These are phyloP conservation scores for Ophiocordyceps sinensis DNA, from an alignment of 2,329 filamentous ascomycete species.

Conservation along the genomic window DNA sequence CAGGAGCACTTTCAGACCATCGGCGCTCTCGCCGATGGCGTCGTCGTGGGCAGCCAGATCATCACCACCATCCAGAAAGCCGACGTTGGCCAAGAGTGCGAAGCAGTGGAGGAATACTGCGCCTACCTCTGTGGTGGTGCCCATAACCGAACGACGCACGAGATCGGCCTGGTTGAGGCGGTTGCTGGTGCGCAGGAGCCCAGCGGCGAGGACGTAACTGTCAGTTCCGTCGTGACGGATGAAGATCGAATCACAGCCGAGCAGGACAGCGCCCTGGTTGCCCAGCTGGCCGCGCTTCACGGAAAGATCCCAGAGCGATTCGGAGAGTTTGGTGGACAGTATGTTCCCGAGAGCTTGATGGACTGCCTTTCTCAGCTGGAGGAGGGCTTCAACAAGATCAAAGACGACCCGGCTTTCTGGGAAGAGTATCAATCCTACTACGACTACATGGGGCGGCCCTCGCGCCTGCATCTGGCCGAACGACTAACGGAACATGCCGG, in stretches of 20 bases:
- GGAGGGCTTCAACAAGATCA: constrained; percentile 75
- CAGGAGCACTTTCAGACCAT: constrained; percentile 85
- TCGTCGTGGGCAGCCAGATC: constrained; percentile 94
- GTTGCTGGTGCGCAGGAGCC: constrained; percentile 36
- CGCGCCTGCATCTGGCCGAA: constrained; percentile 78
- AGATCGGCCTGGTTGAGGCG: constrained; percentile 57
- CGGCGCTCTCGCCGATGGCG: constrained; percentile 73
- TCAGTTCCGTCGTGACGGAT: constrained; percentile 48
- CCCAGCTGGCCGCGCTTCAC: constrained; percentile 74
- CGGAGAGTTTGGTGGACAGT: constrained; percentile 92
- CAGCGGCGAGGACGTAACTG: constrained; percentile 28
- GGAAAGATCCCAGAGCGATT: constrained; percentile 72
- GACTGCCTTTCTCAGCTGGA: constrained; percentile 88
- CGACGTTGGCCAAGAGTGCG: constrained; percentile 24
- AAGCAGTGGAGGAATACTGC: constrained; percentile 78
- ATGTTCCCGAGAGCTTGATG: constrained; percentile 95
- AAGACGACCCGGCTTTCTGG: constrained; percentile 86
- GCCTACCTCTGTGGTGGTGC: constrained; percentile 45
- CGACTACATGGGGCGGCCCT: constrained; percentile 91
- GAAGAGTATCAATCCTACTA: constrained; percentile 94
- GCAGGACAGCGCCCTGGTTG: constrained; percentile 49
- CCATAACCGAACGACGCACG: constrained; percentile 34
- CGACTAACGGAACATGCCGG: constrained; percentile 78
- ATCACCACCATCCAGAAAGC: constrained; percentile 53
- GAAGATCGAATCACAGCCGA: constrained; percentile 48